Evolutionary conservation across 202 grass and related monocot genomes (phyloP).

Genomic region (Tripidium arundinaceum): DNA sequence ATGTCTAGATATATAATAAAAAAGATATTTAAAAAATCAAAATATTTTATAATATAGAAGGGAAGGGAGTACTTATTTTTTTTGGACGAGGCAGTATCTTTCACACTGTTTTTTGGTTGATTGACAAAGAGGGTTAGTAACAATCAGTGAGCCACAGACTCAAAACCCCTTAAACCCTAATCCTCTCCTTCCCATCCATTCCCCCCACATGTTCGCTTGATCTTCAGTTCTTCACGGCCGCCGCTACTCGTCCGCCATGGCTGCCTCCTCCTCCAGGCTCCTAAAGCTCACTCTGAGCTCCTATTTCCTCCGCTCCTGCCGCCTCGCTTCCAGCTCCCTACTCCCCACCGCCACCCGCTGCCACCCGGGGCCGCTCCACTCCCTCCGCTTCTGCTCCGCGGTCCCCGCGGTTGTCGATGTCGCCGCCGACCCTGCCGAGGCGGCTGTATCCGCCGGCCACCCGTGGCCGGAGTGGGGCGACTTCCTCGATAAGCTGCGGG

Average conservation of each 20-base stretch:
- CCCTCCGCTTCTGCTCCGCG: conserved; percentile 46
- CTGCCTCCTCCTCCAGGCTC: conserved; percentile 49
- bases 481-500: conserved; percentile 72
- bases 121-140: not conserved
- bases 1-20: too few relatives aligned
- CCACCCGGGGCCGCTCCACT: conserved; percentile 21
- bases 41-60: too few relatives aligned
- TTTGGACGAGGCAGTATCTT: too few relatives aligned
- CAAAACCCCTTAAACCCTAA: conserved; percentile 46
- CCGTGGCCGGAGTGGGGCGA: conserved; percentile 87
- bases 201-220: conserved; percentile 21
- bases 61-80: too few relatives aligned
- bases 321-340: conserved; percentile 1
- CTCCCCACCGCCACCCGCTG: conserved; percentile 26
- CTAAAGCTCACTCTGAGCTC: conserved; percentile 33
- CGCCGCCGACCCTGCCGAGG: conserved; percentile 10
- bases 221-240: not conserved
- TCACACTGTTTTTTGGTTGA: too few relatives aligned
- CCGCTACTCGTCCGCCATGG: conserved; percentile 39
- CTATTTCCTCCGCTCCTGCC: conserved; percentile 37
- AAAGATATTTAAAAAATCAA: too few relatives aligned
- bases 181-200: not conserved
- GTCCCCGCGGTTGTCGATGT: conserved; percentile 7
- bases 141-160: not conserved
- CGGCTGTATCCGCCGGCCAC: conserved; percentile 24